Evolutionary conservation across 768 basidiomycete genomes (phyloP).

Genomic region (Hebeloma cylindrosporum): DNA sequence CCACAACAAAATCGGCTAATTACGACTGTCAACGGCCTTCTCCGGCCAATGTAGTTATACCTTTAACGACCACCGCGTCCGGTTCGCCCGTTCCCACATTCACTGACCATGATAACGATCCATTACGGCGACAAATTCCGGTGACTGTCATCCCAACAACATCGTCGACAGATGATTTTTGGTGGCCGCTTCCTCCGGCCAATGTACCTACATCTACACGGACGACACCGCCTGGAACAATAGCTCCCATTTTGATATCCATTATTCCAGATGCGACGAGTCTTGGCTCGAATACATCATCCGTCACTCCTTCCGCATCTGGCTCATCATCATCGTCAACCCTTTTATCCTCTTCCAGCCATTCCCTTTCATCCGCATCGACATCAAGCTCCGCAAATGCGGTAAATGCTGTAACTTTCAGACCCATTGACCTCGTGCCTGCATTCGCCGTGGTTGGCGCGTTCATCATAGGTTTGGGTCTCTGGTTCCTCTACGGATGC

Average conservation of each 20-base stretch:
- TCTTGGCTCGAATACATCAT: conserved; percentile 3
- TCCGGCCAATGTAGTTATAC: too few species aligned
- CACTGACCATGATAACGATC: too few species aligned
- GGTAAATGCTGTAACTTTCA: conserved; percentile 14
- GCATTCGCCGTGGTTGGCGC: conserved; percentile 32
- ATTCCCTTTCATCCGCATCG: not conserved
- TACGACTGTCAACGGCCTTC: too few species aligned
- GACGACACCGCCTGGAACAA: not conserved
- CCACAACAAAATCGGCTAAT: too few species aligned
- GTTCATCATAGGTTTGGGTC: conserved; percentile 28
- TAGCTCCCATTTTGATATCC: conserved; percentile 14
- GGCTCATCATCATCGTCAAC: too few species aligned
- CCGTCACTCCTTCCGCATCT: conserved; percentile 1
- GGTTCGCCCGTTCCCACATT: too few species aligned
- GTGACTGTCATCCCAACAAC: conserved; percentile 8
- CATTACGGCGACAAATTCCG: conserved; percentile 7
- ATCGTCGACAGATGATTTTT: conserved; percentile 32
- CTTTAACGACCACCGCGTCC: too few species aligned
- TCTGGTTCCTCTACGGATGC: conserved; percentile 39
- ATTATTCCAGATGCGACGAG: conserved; percentile 1
- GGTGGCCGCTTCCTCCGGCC: conserved; percentile 39
- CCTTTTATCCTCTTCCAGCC: not conserved
- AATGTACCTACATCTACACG: not conserved
- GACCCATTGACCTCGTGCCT: conserved; percentile 29
- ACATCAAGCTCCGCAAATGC: not conserved